Conservation (phyloP, 352 stramenopile species). For the Pythium rishiriense region DNA sequence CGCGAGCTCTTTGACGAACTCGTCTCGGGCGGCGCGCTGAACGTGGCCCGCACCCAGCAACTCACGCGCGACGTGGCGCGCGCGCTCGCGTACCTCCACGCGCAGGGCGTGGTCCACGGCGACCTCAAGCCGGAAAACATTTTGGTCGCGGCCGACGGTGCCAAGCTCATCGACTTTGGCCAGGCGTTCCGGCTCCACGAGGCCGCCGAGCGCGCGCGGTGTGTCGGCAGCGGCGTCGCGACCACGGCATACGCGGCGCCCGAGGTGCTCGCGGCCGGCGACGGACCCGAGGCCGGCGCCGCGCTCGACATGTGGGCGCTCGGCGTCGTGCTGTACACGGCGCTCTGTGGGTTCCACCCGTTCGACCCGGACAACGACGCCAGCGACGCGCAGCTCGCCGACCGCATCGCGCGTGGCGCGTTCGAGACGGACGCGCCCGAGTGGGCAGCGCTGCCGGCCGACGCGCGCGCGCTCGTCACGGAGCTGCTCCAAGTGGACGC, state of each 20-base stretch:
- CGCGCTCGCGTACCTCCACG: conserved; percentile 32
- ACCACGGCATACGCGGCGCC: conserved; percentile 37
- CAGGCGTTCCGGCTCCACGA: conserved; percentile 49
- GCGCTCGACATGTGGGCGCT: conserved; percentile 41
- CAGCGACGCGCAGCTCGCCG: conserved; percentile 22
- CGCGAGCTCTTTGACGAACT: conserved; percentile 41
- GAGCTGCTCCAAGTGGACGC: conserved; percentile 33
- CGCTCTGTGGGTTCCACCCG: conserved; percentile 37
- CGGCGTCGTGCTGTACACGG: conserved; percentile 37
- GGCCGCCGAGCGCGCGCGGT: conserved; percentile 22
- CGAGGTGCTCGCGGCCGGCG: conserved; percentile 20
- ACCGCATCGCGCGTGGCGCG: conserved; percentile 26
- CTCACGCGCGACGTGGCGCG: conserved; percentile 26
- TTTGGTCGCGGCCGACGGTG: conserved; percentile 13
- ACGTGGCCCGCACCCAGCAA: conserved; percentile 19
- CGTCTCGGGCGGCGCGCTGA: conserved; percentile 24
- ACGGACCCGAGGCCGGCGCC: background rate
- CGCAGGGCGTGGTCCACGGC: conserved; percentile 35
- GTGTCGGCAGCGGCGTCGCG: conserved; percentile 28
- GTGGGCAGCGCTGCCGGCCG: conserved; percentile 30
- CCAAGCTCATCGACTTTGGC: conserved; percentile 67
- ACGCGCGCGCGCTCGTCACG: conserved; percentile 30
- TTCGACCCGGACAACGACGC: conserved; percentile 34
- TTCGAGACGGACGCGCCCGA: conserved; percentile 24
- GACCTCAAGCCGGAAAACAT: conserved; percentile 46